phyloP scores from a whole-genome alignment of 176 grass and related monocot species.

The Luzula sylvatica region DNA sequence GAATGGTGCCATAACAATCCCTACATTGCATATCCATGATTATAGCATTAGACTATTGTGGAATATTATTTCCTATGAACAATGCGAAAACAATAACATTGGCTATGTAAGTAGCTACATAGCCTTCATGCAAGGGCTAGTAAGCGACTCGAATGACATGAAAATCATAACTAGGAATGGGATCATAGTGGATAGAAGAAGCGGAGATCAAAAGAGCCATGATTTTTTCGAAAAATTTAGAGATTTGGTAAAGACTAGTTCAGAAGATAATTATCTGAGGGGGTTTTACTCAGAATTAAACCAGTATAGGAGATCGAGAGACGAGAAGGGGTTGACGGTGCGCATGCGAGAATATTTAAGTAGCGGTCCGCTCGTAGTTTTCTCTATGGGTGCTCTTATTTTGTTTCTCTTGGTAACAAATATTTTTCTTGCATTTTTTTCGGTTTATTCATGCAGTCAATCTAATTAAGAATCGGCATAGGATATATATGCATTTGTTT shows the following conservation, averaged over 20 bases:
- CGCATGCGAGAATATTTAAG: neutral
- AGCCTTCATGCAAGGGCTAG: constrained; percentile 15
- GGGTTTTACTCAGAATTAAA: constrained; percentile 14
- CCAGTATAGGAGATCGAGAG: neutral
- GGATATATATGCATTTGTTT: neutral
- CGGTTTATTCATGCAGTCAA: constrained; percentile 3
- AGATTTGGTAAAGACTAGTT: neutral
- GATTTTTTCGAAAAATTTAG: constrained; percentile 9
- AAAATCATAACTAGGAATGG: constrained; percentile 6
- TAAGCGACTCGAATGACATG: constrained; percentile 8
- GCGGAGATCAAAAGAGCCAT: neutral
- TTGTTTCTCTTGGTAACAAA: constrained; percentile 20
- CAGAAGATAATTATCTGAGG: constrained; percentile 15
- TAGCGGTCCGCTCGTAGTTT: neutral
- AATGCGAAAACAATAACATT: neutral
- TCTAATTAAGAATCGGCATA: neutral
- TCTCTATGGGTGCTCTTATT: constrained; percentile 15
- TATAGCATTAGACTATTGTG: constrained; percentile 15
- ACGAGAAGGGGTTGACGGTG: neutral
- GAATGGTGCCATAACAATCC: constrained; percentile 13
- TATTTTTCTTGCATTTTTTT: constrained; percentile 19
- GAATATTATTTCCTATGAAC: constrained; percentile 18
- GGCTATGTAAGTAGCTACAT: constrained; percentile 7
- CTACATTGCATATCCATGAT: constrained; percentile 20
- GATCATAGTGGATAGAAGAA: constrained; percentile 14